These are phyloP conservation scores for Ramichloridium luteum DNA, from an alignment of 2,329 filamentous ascomycete species.

Conservation along the genomic window DNA sequence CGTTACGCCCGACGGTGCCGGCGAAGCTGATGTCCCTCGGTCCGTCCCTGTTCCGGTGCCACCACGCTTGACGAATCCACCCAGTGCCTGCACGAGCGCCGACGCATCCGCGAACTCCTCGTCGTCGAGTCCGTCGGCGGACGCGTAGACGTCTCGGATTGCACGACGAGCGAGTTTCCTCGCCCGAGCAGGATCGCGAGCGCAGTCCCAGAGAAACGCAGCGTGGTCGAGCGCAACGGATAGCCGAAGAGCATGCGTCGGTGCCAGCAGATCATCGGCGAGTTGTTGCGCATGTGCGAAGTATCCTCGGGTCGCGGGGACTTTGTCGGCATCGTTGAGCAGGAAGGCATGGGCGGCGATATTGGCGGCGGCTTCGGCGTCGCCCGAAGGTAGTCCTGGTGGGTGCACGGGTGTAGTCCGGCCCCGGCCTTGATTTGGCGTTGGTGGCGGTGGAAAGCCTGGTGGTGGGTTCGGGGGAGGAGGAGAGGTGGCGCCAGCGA, in stretches of 20 bases:
- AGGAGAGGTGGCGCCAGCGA: constrained; percentile 28
- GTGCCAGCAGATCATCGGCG: constrained; percentile 65
- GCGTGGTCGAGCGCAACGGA: constrained; percentile 87
- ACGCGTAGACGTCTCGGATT: constrained; percentile 82
- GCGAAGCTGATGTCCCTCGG: constrained; percentile 9
- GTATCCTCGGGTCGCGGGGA: constrained; percentile 63
- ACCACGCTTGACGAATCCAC: constrained; percentile 80
- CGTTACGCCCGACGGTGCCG: no score
- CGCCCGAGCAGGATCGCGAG: constrained; percentile 67
- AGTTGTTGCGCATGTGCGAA: constrained; percentile 67
- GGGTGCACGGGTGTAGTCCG: constrained; percentile 26
- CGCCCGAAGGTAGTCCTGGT: no score
- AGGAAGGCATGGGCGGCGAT: constrained; percentile 10
- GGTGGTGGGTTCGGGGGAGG: constrained; percentile 31
- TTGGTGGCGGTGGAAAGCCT: constrained; percentile 17
- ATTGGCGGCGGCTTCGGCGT: constrained; percentile 20
- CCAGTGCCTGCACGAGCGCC: constrained; percentile 72
- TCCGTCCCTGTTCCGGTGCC: constrained; percentile 19
- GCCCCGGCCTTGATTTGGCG: constrained; percentile 8
- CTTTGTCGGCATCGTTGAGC: neutral
- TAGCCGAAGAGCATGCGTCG: constrained; percentile 77
- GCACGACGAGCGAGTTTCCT: constrained; percentile 67
- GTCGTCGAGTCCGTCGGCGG: constrained; percentile 84
- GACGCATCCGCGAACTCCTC: constrained; percentile 90
- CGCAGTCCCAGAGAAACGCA: constrained; percentile 86